These are phyloP conservation scores for Ophiostoma piceae DNA, from an alignment of 2,329 filamentous ascomycete species.

Conservation along the genomic window DNA sequence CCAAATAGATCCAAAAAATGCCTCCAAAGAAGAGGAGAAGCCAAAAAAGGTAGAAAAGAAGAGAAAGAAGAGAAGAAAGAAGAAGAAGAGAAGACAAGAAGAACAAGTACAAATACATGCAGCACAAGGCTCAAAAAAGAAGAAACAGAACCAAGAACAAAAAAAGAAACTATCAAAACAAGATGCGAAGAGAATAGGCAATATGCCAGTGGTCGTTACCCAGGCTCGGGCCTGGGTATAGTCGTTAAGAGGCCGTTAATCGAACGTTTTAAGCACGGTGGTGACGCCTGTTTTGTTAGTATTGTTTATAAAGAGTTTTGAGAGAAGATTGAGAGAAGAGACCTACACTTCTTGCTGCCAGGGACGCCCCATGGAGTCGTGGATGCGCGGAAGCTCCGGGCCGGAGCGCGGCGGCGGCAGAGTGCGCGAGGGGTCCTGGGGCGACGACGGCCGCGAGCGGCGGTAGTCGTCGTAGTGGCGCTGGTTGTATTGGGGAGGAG, in stretches of 20 bases:
- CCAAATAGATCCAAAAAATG: background rate
- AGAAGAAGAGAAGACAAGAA: background rate
- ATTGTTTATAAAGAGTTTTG: no score
- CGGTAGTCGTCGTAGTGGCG: slow-evolving; percentile 18
- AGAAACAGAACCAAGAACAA: background rate
- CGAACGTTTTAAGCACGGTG: background rate
- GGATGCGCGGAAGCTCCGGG: slow-evolving; percentile 43
- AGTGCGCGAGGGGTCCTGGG: slow-evolving; percentile 23
- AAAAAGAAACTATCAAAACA: background rate
- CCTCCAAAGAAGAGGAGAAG: slow-evolving; percentile 13
- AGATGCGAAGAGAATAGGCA: background rate
- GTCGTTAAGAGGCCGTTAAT: background rate
- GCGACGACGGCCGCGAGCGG: slow-evolving; percentile 23
- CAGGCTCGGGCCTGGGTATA: background rate
- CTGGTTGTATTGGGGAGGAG: background rate
- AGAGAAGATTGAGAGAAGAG: no score
- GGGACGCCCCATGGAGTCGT: slow-evolving; percentile 44
- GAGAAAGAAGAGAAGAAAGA: background rate
- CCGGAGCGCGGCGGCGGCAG: slow-evolving; percentile 25
- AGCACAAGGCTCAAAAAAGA: background rate
- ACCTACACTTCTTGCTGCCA: slow-evolving; percentile 38
- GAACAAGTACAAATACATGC: slow-evolving; percentile 6
- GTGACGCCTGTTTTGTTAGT: background rate
- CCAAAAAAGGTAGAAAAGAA: background rate
- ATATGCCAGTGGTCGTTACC: background rate